These are phyloP conservation scores for Allium fistulosum DNA, from an alignment of 106 monocot species.

Conservation along the genomic window DNA sequence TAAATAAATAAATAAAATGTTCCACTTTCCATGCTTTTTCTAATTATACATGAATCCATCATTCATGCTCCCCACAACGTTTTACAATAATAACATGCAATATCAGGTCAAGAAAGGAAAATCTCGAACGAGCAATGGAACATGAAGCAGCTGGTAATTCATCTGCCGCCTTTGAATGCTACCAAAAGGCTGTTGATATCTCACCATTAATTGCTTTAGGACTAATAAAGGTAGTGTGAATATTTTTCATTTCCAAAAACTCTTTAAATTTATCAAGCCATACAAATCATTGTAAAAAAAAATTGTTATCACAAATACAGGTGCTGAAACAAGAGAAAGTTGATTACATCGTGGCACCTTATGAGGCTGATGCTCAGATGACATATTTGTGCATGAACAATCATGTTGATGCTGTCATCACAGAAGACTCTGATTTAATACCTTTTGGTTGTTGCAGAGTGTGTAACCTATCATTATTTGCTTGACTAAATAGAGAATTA, in stretches of 20 bases:
- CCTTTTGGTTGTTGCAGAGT: conserved; percentile 98
- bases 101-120: conserved; percentile 79
- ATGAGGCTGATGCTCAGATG: conserved; percentile 99
- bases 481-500: background rate
- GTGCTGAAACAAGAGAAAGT: conserved; percentile 78
- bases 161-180: conserved; percentile 83
- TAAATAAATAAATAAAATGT: too few relatives aligned
- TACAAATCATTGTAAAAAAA: too few relatives aligned
- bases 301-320: conserved; percentile 21
- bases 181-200: conserved; percentile 98
- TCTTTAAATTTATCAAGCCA: too few relatives aligned
- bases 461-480: conserved; percentile 9
- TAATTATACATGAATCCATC: too few relatives aligned
- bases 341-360: conserved; percentile 95
- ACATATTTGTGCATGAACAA: conserved; percentile 80
- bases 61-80: too few relatives aligned
- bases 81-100: too few relatives aligned
- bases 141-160: conserved; percentile 88
- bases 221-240: conserved; percentile 61
- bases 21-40: too few relatives aligned
- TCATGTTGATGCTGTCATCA: conserved; percentile 90
- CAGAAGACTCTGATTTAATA: conserved; percentile 94
- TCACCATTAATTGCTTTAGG: conserved; percentile 82
- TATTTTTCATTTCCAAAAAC: background rate
- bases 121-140: conserved; percentile 76